Conservation (phyloP, 2,329 filamentous ascomycete species). For the Botrytis deweyae region DNA sequence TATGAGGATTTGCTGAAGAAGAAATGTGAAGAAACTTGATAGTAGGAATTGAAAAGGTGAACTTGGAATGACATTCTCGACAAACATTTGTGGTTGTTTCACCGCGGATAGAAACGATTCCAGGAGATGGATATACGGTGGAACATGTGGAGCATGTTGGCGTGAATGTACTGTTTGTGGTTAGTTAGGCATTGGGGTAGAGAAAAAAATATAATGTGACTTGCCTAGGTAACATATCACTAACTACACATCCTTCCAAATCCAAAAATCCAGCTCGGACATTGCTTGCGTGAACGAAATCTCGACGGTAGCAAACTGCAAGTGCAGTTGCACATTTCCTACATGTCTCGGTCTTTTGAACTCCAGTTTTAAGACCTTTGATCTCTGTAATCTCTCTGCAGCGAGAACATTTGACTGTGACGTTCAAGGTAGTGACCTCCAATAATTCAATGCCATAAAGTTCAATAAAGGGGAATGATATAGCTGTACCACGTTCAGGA, state of each 20-base stretch:
- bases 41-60: conserved; percentile 76
- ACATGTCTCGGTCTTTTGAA: conserved; percentile 53
- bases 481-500: conserved; percentile 68
- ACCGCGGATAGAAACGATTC: conserved; percentile 70
- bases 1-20: conserved; percentile 44
- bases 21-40: conserved; percentile 75
- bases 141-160: conserved; percentile 79
- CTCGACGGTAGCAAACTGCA: conserved; percentile 58
- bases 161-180: conserved; percentile 62
- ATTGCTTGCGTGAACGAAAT: conserved; percentile 71
- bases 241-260: conserved; percentile 68
- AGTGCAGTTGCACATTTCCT: conserved; percentile 58
- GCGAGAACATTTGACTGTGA: conserved; percentile 74
- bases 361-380: conserved; percentile 59
- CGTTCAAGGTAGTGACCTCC: conserved; percentile 63
- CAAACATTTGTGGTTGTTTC: conserved; percentile 74
- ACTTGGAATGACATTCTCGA: conserved; percentile 74
- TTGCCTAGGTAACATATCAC: conserved; percentile 72
- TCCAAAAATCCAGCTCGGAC: conserved; percentile 78
- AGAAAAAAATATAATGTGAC: conserved; percentile 24
- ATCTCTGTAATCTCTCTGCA: conserved; percentile 75
- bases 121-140: conserved; percentile 58
- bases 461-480: conserved; percentile 76
- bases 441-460: conserved; percentile 75
- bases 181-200: not conserved